Conservation (phyloP, 2,329 filamentous ascomycete genomes). For the Ustulina deusta region DNA sequence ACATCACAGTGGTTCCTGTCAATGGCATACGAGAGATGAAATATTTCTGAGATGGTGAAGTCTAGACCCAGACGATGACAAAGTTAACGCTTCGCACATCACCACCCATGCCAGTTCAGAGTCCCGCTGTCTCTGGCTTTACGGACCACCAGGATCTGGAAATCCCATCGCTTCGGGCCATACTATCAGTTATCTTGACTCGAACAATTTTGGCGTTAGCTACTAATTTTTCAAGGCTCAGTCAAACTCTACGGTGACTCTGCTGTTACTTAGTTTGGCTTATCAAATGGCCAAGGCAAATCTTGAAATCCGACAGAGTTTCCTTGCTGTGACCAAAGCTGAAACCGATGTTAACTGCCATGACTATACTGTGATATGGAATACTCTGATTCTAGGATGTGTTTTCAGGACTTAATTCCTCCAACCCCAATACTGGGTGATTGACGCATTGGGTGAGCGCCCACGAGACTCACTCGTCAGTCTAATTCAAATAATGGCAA, state of each 20-base stretch:
- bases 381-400: constrained; percentile 5
- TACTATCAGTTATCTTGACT: constrained; percentile 3
- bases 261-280: constrained; percentile 4
- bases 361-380: constrained; percentile 9
- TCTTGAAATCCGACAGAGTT: constrained; percentile 1
- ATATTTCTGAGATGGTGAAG: background rate
- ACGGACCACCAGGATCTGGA: background rate
- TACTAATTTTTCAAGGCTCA: constrained; percentile 2
- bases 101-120: background rate
- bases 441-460: constrained; percentile 3
- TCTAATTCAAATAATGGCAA: background rate
- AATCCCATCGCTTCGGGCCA: constrained; percentile 7
- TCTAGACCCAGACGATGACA: background rate
- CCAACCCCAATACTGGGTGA: constrained; percentile 7
- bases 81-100: background rate
- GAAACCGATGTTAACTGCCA: background rate
- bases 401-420: background rate
- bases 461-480: background rate
- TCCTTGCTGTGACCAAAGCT: background rate
- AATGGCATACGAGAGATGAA: background rate
- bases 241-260: background rate
- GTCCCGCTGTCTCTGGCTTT: constrained; percentile 3
- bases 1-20: constrained; percentile 7
- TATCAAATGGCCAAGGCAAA: constrained; percentile 3
- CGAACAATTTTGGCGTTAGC: constrained; percentile 7